phyloP scores from a whole-genome alignment of 2,329 filamentous ascomycete species.

The Penicillium hesseltinei region DNA sequence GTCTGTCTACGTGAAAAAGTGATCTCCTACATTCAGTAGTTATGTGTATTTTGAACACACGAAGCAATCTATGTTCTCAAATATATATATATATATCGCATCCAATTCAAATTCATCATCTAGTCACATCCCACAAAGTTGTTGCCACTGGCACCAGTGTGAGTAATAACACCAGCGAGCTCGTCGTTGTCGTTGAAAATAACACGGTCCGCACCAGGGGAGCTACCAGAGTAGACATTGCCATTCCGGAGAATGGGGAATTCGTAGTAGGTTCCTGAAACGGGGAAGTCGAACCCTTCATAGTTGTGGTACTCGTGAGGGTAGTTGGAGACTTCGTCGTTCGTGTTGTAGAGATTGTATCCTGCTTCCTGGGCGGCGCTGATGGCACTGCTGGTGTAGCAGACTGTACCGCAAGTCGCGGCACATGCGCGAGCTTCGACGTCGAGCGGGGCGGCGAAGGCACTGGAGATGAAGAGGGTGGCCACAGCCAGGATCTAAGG shows the following conservation, averaged over 20 bases:
- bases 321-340: constrained; percentile 46
- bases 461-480: constrained; percentile 23
- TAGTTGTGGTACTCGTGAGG: constrained; percentile 62
- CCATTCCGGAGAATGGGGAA: constrained; percentile 57
- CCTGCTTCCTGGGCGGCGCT: constrained; percentile 52
- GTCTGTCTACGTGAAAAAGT: constrained; percentile 20
- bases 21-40: constrained; percentile 21
- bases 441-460: constrained; percentile 29
- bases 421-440: constrained; percentile 45
- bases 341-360: constrained; percentile 50
- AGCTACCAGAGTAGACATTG: constrained; percentile 56
- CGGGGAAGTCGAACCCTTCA: constrained; percentile 61
- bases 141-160: constrained; percentile 67
- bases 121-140: constrained; percentile 62
- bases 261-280: constrained; percentile 61
- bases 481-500: constrained; percentile 18
- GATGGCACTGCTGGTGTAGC: constrained; percentile 53
- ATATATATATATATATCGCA: constrained; percentile 38
- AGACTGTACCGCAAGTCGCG: constrained; percentile 54
- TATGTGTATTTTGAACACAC: background rate
- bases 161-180: constrained; percentile 65
- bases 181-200: constrained; percentile 58
- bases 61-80: background rate
- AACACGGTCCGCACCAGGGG: constrained; percentile 66
- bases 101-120: background rate